phyloP scores from a whole-genome alignment of 495 filamentous ascomycete species.

The Penicillium cataractarum region DNA sequence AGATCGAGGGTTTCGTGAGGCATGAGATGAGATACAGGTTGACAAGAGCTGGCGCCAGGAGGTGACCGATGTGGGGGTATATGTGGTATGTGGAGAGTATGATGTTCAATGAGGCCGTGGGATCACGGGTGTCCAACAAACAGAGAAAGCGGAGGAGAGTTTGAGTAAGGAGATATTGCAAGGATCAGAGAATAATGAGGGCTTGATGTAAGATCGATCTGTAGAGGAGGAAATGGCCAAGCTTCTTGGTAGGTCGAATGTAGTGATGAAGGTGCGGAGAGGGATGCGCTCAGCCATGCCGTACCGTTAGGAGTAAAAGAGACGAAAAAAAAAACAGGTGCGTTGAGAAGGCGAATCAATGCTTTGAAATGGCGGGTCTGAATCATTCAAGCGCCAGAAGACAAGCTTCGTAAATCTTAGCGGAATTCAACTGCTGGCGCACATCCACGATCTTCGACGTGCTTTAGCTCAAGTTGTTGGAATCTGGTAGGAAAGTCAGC shows the following conservation, averaged over 20 bases:
- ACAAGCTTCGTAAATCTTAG: slow-evolving; percentile 48
- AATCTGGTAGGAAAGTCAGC: slow-evolving; percentile 55
- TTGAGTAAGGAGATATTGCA: background rate
- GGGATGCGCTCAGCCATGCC: background rate
- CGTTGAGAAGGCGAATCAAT: background rate
- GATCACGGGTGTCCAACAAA: slow-evolving; percentile 8
- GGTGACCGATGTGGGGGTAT: slow-evolving; percentile 14
- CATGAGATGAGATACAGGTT: slow-evolving; percentile 37
- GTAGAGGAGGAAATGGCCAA: background rate
- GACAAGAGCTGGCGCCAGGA: slow-evolving; percentile 10
- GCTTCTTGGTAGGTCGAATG: background rate
- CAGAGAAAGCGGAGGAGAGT: background rate
- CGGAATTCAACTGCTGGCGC: slow-evolving; percentile 92
- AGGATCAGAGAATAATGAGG: background rate
- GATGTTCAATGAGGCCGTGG: background rate
- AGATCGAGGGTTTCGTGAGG: slow-evolving; percentile 32
- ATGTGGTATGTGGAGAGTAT: slow-evolving; percentile 10
- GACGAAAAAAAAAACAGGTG: background rate
- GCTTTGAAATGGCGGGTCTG: background rate
- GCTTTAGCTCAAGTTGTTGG: slow-evolving; percentile 89
- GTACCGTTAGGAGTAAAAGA: background rate
- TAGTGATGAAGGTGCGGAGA: background rate
- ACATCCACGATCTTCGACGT: slow-evolving; percentile 83
- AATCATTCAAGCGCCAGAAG: slow-evolving; percentile 21
- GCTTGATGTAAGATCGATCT: slow-evolving; percentile 2